Evolutionary conservation across 768 basidiomycete species (phyloP).

Genomic region (Leccinum olivaceopallidum): DNA sequence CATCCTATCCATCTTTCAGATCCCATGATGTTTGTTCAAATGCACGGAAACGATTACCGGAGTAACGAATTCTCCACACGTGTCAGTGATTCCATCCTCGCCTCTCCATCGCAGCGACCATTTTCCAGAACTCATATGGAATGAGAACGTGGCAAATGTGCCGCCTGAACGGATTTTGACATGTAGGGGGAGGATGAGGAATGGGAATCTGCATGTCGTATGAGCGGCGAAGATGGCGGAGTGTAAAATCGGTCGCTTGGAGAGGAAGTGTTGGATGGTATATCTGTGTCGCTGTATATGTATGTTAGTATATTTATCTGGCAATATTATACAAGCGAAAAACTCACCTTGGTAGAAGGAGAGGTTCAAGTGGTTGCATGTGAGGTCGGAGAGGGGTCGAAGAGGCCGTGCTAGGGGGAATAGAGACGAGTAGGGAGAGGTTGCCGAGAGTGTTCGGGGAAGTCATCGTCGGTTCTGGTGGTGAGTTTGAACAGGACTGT

Average conservation of each 20-base stretch:
- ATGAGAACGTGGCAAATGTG: neutral
- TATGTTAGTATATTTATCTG: neutral
- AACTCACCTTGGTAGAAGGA: neutral
- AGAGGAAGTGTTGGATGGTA: neutral
- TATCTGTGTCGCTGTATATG: neutral
- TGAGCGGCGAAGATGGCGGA: neutral
- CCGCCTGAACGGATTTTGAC: neutral
- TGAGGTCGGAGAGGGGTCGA: neutral
- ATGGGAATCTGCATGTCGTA: neutral
- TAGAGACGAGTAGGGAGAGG: constrained; percentile 1
- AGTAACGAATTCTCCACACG: neutral
- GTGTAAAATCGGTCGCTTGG: neutral
- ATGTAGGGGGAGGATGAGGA: neutral
- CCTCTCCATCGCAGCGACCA: neutral
- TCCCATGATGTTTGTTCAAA: neutral
- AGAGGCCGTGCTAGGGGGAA: no score
- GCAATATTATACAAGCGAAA: neutral
- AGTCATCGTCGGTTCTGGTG: neutral
- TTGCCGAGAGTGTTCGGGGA: neutral
- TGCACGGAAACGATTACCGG: neutral
- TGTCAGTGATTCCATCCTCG: neutral
- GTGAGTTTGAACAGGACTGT: neutral
- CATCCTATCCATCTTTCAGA: neutral
- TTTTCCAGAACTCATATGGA: neutral
- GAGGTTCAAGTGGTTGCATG: neutral